Percentiles rank a stretch among this genome's conserved stretches.
Conservation (phyloP, 495 filamentous ascomycete genomes). For the Hyaloscypha variabilis region DNA sequence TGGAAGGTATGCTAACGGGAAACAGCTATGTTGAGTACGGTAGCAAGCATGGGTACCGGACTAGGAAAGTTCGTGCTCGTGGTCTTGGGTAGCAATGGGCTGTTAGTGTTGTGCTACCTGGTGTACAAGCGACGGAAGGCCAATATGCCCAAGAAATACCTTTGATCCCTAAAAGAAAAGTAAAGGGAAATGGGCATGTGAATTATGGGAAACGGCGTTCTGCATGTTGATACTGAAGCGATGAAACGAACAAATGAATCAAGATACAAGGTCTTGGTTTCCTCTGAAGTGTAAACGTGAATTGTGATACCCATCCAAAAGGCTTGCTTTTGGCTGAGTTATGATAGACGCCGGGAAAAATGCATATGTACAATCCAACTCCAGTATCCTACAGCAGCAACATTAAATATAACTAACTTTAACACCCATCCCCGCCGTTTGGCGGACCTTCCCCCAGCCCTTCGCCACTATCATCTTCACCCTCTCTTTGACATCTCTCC, state of each 20-base stretch:
- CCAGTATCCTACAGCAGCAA: neutral
- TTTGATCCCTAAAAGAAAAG: constrained; percentile 45
- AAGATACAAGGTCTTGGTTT: neutral
- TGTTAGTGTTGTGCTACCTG: constrained; percentile 70
- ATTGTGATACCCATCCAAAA: neutral
- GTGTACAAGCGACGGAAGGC: constrained; percentile 80
- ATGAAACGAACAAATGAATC: neutral
- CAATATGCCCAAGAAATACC: constrained; percentile 86
- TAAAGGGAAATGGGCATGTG: neutral
- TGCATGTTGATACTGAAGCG: neutral
- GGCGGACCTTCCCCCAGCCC: constrained; percentile 81
- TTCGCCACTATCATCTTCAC: constrained; percentile 65
- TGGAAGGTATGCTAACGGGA: neutral
- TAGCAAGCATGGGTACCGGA: constrained; percentile 53
- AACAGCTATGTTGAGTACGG: constrained; percentile 56
- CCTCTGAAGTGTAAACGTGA: neutral
- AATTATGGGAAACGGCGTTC: neutral
- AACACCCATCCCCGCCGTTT: constrained; percentile 93
- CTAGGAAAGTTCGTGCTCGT: constrained; percentile 76
- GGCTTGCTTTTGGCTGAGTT: neutral
- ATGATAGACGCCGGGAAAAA: too few relatives aligned
- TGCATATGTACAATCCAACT: too few relatives aligned
- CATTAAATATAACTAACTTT: constrained; percentile 92
- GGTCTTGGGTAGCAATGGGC: constrained; percentile 73
- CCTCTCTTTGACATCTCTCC: constrained; percentile 74